Evolutionary conservation across 2,329 filamentous ascomycete species (phyloP), one percentile per base, ranked within the genome.

Genomic region (Cercospora janseana): DNA sequence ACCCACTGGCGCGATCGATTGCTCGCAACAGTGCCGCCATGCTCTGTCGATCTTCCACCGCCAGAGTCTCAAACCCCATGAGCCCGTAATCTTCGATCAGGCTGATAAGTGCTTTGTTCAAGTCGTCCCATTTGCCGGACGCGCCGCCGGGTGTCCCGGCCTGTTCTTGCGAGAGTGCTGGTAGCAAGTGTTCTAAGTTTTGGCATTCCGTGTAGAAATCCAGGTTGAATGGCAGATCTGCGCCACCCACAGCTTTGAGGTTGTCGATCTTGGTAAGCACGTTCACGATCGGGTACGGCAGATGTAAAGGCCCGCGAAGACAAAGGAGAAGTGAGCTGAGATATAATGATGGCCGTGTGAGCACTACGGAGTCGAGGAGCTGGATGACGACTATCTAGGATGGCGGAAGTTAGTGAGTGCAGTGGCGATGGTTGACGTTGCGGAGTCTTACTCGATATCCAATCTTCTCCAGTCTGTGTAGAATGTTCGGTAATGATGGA

Each of bases 251-350:
- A 45, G 86, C 82, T 27, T 84, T 76, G 46, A 98, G 78, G 66
- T 96, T 96, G 72, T 98, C 93, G 72, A 98, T 95, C 73, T 98
- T 98, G 51, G 91, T 96, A 20, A 98, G 80, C 55, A 98, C 88
- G 65, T 98, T 98, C 60, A 98, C 78, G 21, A 96, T 89, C 1
- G 93, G 90, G 55, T 97, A 86, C 66, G 97, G 93, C 80, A 98
- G 92, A 72, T 97, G 93, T 46, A 98, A 83, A 92, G 98, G 98
- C 62, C 89, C 91, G 59, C 93, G 86, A 57, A 98, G 82, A 48
- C 90, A 92, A 18, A 98, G 83, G 49, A 98, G 84, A 50, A 98
- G 79, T 10, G 94, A 93, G 60, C 92, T 95, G 52, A 98, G 86
- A 71, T 96, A 98, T 54, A 97, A 81, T 3, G 91, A 96, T 0